Conservation (phyloP, 352 stramenopile genomes). For the Hyaloperonospora brassicae region DNA sequence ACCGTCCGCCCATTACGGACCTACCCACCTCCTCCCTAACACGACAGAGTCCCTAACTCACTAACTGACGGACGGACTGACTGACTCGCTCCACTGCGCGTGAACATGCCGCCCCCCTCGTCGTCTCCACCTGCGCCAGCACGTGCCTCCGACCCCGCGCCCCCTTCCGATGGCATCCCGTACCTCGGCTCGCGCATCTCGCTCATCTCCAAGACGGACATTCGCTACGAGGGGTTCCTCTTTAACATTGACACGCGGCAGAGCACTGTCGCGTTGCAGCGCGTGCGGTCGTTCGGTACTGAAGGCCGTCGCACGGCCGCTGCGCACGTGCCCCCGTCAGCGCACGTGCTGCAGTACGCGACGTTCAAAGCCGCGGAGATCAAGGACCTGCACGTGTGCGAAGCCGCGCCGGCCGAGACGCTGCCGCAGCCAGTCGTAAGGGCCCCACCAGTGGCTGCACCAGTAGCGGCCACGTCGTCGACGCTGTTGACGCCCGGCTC, state of each 20-base stretch:
- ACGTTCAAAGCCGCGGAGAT: constrained; percentile 82
- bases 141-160: constrained; percentile 5
- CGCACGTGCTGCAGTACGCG: constrained; percentile 67
- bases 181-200: constrained; percentile 80
- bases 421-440: constrained; percentile 8
- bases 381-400: constrained; percentile 80
- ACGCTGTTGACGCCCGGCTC: constrained; percentile 50
- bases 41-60: too few species aligned
- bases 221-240: constrained; percentile 78
- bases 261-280: constrained; percentile 75
- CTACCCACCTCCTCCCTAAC: too few species aligned
- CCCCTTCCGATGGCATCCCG: constrained; percentile 46
- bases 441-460: constrained; percentile 4
- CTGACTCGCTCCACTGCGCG: too few species aligned
- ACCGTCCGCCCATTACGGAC: too few species aligned
- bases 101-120: too few species aligned
- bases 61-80: too few species aligned
- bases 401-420: constrained; percentile 41
- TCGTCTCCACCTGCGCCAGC: too few species aligned
- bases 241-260: constrained; percentile 84
- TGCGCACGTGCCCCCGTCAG: constrained; percentile 68
- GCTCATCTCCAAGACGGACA: constrained; percentile 84
- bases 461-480: constrained; percentile 14
- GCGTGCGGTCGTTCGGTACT: constrained; percentile 76
- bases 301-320: constrained; percentile 45